These are phyloP conservation scores for Cyanidioschyzon merolae DNA, from an alignment of 23 red algal species.

Conservation along the genomic window DNA sequence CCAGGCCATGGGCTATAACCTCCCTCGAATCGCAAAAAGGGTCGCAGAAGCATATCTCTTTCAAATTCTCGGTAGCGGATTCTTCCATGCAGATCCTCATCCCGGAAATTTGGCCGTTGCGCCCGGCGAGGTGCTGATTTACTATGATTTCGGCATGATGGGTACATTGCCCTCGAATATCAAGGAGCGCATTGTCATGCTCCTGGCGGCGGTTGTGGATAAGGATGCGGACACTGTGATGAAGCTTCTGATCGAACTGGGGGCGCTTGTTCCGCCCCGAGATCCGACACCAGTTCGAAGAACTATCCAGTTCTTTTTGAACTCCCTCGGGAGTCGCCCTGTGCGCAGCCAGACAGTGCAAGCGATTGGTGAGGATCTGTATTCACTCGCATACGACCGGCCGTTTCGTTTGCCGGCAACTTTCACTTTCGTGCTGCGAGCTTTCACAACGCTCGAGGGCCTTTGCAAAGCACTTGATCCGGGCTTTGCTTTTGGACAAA, in stretches of 20 bases:
- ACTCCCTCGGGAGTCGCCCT: slow-evolving; percentile 44
- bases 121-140: slow-evolving; percentile 44
- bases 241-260: slow-evolving; percentile 47
- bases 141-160: slow-evolving; percentile 90
- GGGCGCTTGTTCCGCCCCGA: slow-evolving; percentile 33
- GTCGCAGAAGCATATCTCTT: slow-evolving; percentile 41
- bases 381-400: slow-evolving; percentile 55
- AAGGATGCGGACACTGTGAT: slow-evolving; percentile 61
- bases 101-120: slow-evolving; percentile 67
- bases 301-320: slow-evolving; percentile 68
- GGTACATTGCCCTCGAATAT: slow-evolving; percentile 38
- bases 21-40: slow-evolving; percentile 34
- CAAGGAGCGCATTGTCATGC: slow-evolving; percentile 45
- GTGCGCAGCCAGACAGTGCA: slow-evolving; percentile 66
- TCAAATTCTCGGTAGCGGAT: slow-evolving; percentile 67
- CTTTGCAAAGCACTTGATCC: slow-evolving; percentile 41
- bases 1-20: slow-evolving; percentile 33
- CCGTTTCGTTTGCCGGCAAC: slow-evolving; percentile 72
- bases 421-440: slow-evolving; percentile 66
- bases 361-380: slow-evolving; percentile 76
- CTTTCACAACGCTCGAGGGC: slow-evolving; percentile 61
- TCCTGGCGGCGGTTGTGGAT: slow-evolving; percentile 59
- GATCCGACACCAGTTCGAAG: slow-evolving; percentile 55
- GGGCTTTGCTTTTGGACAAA: slow-evolving; percentile 50
- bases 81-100: slow-evolving; percentile 87